Conservation (phyloP, 805 yeast genomes). For the Zygoascus flipseniorum region DNA sequence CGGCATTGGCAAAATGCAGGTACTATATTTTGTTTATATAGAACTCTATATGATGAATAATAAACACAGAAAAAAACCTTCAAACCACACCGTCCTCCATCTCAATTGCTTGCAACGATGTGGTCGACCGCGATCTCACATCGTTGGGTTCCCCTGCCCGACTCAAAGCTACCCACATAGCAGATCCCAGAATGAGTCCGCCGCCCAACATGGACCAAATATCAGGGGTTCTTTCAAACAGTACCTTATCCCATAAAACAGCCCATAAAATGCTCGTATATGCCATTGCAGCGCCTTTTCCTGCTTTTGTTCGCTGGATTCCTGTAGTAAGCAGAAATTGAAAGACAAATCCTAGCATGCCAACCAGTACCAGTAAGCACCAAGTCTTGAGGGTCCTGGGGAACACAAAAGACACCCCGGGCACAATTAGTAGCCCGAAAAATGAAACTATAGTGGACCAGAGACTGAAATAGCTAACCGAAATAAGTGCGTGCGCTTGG, state of each 20-base stretch:
- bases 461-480: slow-evolving; percentile 70
- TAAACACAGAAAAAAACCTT: too few species aligned
- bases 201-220: slow-evolving; percentile 63
- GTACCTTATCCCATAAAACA: slow-evolving; percentile 57
- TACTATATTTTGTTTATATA: too few species aligned
- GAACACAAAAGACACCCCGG: slow-evolving; percentile 48
- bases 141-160: neutral
- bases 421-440: slow-evolving; percentile 43
- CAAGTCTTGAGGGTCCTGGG: slow-evolving; percentile 63
- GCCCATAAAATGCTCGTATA: slow-evolving; percentile 78
- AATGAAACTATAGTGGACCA: slow-evolving; percentile 48
- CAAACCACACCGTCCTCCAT: neutral
- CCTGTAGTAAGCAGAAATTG: slow-evolving; percentile 77
- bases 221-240: slow-evolving; percentile 71
- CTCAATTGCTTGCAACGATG: neutral
- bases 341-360: slow-evolving; percentile 73
- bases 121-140: neutral
- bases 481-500: slow-evolving; percentile 68
- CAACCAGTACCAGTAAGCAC: slow-evolving; percentile 52
- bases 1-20: too few species aligned
- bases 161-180: slow-evolving; percentile 38
- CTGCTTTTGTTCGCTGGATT: slow-evolving; percentile 71
- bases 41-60: too few species aligned
- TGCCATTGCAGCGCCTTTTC: slow-evolving; percentile 63
- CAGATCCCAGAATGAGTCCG: slow-evolving; percentile 55